These are phyloP conservation scores for Aspergillus felis DNA, from an alignment of 2,329 filamentous ascomycete genomes.

Conservation along the genomic window DNA sequence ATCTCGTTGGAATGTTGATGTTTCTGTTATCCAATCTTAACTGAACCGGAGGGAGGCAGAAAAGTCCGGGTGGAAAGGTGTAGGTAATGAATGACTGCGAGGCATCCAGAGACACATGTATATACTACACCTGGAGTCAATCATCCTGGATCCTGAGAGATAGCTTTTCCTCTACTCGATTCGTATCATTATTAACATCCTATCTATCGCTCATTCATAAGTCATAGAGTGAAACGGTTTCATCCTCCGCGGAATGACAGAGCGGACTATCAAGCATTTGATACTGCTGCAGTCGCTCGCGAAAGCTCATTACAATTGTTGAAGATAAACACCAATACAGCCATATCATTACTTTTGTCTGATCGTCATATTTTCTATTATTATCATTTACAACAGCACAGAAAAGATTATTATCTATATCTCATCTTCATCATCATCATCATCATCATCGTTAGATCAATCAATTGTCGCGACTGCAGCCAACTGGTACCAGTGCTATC, in stretches of 20 bases:
- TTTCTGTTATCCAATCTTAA: slow-evolving; percentile 10
- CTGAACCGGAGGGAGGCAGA: background rate
- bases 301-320: background rate
- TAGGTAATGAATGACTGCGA: background rate
- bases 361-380: background rate
- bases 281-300: slow-evolving; percentile 28
- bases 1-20: slow-evolving; percentile 5
- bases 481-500: slow-evolving; percentile 4
- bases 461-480: background rate
- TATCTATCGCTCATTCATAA: background rate
- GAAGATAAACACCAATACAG: background rate
- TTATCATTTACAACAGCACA: background rate
- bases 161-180: background rate
- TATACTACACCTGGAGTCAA: background rate
- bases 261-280: slow-evolving; percentile 26
- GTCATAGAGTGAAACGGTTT: background rate
- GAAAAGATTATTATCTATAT: slow-evolving; percentile 1
- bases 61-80: background rate
- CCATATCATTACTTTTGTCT: background rate
- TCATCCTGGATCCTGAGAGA: background rate
- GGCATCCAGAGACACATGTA: background rate
- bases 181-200: background rate
- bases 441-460: background rate
- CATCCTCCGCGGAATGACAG: slow-evolving; percentile 23
- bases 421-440: background rate